A percentile compares a stretch with the other conserved stretches of the same genome.
These are phyloP conservation scores for Termitomyces sp. DNA, from an alignment of 768 basidiomycete genomes.

Conservation along the genomic window DNA sequence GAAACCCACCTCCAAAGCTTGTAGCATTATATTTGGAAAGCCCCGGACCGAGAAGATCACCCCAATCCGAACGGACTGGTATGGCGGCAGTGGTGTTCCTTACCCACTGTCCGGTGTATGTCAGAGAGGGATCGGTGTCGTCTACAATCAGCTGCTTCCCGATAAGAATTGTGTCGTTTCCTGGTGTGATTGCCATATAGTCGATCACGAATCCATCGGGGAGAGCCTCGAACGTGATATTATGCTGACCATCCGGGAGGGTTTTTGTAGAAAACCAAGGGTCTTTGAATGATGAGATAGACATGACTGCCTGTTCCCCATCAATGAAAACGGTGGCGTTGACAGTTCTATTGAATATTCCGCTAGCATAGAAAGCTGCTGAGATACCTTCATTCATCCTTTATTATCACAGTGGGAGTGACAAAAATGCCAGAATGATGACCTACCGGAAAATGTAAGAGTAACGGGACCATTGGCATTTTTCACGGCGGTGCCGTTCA, in stretches of 20 bases:
- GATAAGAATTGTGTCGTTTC: background rate
- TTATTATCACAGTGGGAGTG: background rate
- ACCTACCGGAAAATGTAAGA: background rate
- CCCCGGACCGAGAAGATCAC: background rate
- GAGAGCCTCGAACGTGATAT: background rate
- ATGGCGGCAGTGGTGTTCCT: background rate
- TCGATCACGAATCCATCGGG: background rate
- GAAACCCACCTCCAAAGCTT: background rate
- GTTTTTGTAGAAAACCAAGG: background rate
- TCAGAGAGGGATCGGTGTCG: background rate
- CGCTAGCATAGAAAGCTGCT: background rate
- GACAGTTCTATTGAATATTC: background rate
- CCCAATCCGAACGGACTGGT: background rate
- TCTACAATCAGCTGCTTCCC: background rate
- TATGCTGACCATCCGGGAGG: background rate
- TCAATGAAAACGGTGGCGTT: background rate
- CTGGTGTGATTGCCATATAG: background rate
- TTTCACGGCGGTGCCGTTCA: background rate
- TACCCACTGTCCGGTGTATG: background rate
- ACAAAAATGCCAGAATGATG: background rate
- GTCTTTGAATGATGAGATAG: background rate
- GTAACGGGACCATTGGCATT: background rate
- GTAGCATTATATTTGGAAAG: background rate
- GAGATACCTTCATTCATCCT: background rate
- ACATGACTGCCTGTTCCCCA: background rate